Evolutionary conservation across 139 green algal genomes (phyloP).

Genomic region (Coelastrella sp.): DNA sequence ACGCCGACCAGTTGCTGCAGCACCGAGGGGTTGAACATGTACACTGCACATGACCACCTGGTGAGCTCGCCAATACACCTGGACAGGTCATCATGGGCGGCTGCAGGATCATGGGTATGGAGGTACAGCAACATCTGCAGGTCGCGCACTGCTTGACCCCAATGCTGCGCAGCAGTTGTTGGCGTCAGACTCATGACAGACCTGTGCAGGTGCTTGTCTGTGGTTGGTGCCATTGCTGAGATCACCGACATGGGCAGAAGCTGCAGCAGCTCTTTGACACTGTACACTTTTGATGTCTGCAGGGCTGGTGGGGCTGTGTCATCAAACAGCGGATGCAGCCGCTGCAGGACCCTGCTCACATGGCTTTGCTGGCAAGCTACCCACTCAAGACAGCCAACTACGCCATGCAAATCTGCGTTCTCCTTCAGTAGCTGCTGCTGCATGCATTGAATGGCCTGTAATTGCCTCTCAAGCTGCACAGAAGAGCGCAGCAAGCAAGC

Average conservation of each 20-base stretch:
- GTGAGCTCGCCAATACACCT: background rate
- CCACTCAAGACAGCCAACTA: background rate
- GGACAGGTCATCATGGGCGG: background rate
- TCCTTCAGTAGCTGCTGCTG: slow-evolving; percentile 6
- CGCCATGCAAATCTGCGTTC: background rate
- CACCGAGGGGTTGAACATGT: slow-evolving; percentile 29
- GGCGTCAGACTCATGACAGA: slow-evolving; percentile 6
- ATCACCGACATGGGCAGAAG: background rate
- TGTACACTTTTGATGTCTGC: background rate
- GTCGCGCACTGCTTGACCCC: background rate
- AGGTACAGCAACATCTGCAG: slow-evolving; percentile 25
- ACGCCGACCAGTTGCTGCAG: slow-evolving; percentile 6
- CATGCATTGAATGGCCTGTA: slow-evolving; percentile 9
- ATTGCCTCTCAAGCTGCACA: background rate
- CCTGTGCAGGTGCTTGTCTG: slow-evolving; percentile 6
- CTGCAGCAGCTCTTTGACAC: slow-evolving; percentile 6
- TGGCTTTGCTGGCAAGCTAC: background rate
- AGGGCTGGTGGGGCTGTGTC: background rate
- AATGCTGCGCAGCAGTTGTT: background rate
- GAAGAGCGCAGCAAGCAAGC: too few species aligned
- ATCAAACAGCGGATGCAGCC: background rate
- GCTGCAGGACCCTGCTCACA: background rate
- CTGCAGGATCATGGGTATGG: background rate
- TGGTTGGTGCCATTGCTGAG: background rate
- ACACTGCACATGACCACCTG: background rate